phyloP scores from a whole-genome alignment of 768 basidiomycete genomes.

The Psilocybe cyanescens region DNA sequence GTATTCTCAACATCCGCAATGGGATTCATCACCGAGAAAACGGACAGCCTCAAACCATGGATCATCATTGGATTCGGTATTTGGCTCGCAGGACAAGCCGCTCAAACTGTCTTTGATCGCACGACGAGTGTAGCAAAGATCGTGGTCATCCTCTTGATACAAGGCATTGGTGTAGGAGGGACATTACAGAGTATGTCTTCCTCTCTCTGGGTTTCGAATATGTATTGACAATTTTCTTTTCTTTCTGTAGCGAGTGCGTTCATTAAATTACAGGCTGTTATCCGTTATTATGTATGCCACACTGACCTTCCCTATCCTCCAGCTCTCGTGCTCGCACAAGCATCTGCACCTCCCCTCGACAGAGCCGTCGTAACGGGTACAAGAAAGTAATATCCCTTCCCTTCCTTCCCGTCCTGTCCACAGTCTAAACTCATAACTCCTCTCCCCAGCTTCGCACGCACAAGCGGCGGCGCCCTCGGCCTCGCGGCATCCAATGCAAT shows the following conservation, averaged over 20 bases:
- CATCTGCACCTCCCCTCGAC: slow-evolving; percentile 9
- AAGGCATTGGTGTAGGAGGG: slow-evolving; percentile 9
- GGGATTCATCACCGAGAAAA: slow-evolving; percentile 11
- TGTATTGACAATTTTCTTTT: neutral
- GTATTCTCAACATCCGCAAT: slow-evolving; percentile 12
- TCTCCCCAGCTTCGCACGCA: slow-evolving; percentile 8
- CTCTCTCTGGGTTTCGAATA: neutral
- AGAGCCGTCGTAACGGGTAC: slow-evolving; percentile 12
- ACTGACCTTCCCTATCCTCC: neutral
- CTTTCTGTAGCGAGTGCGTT: neutral
- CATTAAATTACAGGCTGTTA: too few species aligned
- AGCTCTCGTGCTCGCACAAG: slow-evolving; percentile 10
- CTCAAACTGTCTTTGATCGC: slow-evolving; percentile 6
- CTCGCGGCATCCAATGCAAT: slow-evolving; percentile 13
- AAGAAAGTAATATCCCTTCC: slow-evolving; percentile 3
- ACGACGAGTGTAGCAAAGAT: slow-evolving; percentile 6
- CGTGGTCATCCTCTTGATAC: slow-evolving; percentile 6
- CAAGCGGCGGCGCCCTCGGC: slow-evolving; percentile 11
- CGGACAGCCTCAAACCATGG: slow-evolving; percentile 6
- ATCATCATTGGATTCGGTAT: slow-evolving; percentile 6
- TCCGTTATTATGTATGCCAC: too few species aligned
- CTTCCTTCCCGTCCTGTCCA: neutral
- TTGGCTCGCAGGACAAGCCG: slow-evolving; percentile 10
- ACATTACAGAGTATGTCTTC: slow-evolving; percentile 6
- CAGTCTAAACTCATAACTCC: neutral